Percentiles rank a stretch among this genome's conserved stretches.
Evolutionary conservation across 2,329 filamentous ascomycete species (phyloP).

Genomic region (Sphaerulina populicola): DNA sequence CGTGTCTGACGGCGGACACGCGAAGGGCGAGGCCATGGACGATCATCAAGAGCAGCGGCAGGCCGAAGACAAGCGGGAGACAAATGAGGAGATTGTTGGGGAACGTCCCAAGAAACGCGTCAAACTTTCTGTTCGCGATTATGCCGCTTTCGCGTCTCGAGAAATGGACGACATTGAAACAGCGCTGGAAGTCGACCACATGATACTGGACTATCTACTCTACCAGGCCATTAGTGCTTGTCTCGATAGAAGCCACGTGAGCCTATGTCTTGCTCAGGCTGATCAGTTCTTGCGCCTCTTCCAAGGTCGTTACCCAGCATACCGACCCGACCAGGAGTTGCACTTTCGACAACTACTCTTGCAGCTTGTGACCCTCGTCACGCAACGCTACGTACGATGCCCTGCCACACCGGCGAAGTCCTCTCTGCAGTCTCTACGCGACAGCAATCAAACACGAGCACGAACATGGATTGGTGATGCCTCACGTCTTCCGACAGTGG

Average conservation of each 20-base stretch:
- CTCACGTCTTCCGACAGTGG: slow-evolving; percentile 17
- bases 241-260: slow-evolving; percentile 28
- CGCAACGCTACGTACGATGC: slow-evolving; percentile 35
- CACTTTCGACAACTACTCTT: slow-evolving; percentile 44
- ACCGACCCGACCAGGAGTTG: slow-evolving; percentile 34
- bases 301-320: slow-evolving; percentile 34
- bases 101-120: slow-evolving; percentile 7
- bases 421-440: slow-evolving; percentile 33
- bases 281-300: slow-evolving; percentile 41
- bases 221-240: slow-evolving; percentile 41
- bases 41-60: not conserved
- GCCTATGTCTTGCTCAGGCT: slow-evolving; percentile 17
- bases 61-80: not conserved
- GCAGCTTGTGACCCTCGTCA: slow-evolving; percentile 41
- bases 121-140: slow-evolving; percentile 6
- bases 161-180: slow-evolving; percentile 28
- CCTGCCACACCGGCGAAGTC: slow-evolving; percentile 34
- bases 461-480: slow-evolving; percentile 23
- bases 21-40: not conserved
- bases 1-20: not conserved
- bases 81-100: not conserved
- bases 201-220: slow-evolving; percentile 51
- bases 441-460: slow-evolving; percentile 32
- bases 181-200: slow-evolving; percentile 44
- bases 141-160: slow-evolving; percentile 12